Percentiles rank a stretch among this genome's conserved stretches.
phyloP scores from a whole-genome alignment of 441 rosid species.

The Biscutella auriculata region DNA sequence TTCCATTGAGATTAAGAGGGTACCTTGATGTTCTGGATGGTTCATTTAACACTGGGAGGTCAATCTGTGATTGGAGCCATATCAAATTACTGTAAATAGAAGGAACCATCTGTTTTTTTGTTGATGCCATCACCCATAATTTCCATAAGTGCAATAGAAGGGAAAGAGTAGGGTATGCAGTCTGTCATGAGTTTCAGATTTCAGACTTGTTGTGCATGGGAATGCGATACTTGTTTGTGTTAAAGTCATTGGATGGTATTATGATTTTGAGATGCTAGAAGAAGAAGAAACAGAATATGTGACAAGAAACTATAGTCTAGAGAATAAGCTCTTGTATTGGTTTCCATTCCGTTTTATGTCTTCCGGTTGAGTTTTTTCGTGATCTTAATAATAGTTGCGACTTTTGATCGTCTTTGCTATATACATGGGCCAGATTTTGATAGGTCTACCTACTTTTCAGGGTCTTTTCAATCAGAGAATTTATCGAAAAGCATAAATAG shows the following conservation, averaged over 20 bases:
- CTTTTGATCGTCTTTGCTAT: constrained; percentile 5
- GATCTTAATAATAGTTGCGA: constrained; percentile 3
- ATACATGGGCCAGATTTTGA: constrained; percentile 3
- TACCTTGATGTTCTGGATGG: no score
- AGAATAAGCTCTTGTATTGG: constrained; percentile 5
- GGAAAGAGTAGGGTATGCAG: no score
- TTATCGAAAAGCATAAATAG: constrained; percentile 78
- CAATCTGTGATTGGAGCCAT: no score
- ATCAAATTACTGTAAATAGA: no score
- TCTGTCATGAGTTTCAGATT: no score
- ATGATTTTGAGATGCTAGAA: background rate
- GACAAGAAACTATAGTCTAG: background rate
- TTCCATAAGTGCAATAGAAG: no score
- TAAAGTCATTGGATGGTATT: background rate
- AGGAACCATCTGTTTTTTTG: no score
- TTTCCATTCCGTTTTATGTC: background rate
- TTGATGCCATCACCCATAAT: no score
- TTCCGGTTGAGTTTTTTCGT: background rate
- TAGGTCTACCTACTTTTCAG: constrained; percentile 37
- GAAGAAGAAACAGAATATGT: background rate
- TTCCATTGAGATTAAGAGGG: no score
- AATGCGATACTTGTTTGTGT: no score
- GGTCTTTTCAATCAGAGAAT: constrained; percentile 57
- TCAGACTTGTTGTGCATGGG: no score
- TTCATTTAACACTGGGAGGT: no score